A percentile compares a stretch with the other conserved stretches of the same genome.
Evolutionary conservation across 2,329 filamentous ascomycete genomes (phyloP).

Genomic region (Aureobasidium vineae): DNA sequence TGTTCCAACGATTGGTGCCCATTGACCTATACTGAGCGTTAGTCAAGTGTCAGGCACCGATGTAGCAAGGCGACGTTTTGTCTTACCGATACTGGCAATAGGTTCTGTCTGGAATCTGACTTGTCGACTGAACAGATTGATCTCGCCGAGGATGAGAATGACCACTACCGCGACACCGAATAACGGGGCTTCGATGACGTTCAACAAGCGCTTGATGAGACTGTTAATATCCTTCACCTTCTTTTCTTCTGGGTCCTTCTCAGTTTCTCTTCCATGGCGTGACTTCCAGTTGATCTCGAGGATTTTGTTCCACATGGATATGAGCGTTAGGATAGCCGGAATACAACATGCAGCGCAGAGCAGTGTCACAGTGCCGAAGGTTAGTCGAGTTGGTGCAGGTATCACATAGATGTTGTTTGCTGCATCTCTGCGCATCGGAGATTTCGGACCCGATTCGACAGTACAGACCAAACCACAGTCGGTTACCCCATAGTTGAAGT

Average conservation of each 20-base stretch:
- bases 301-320: constrained; percentile 64
- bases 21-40: constrained; percentile 49
- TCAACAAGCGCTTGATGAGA: constrained; percentile 40
- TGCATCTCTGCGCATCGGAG: constrained; percentile 55
- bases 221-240: constrained; percentile 47
- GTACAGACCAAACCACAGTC: constrained; percentile 53
- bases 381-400: constrained; percentile 55
- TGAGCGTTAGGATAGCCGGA: constrained; percentile 60
- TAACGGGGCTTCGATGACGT: constrained; percentile 56
- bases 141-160: constrained; percentile 61
- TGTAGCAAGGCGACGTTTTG: constrained; percentile 18
- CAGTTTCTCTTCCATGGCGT: constrained; percentile 41
- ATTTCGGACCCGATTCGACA: constrained; percentile 49
- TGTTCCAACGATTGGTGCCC: constrained; percentile 60
- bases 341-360: constrained; percentile 64
- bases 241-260: constrained; percentile 30
- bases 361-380: constrained; percentile 60
- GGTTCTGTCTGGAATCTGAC: constrained; percentile 62
- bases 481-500: constrained; percentile 28
- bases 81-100: constrained; percentile 59
- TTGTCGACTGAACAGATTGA: constrained; percentile 60
- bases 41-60: neutral
- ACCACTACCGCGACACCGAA: constrained; percentile 59
- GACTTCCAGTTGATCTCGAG: constrained; percentile 60
- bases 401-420: constrained; percentile 63